A percentile compares a stretch with the other conserved stretches of the same genome.
phyloP scores from a whole-genome alignment of 2,329 filamentous ascomycete species.

The Escovopsis sp. region DNA sequence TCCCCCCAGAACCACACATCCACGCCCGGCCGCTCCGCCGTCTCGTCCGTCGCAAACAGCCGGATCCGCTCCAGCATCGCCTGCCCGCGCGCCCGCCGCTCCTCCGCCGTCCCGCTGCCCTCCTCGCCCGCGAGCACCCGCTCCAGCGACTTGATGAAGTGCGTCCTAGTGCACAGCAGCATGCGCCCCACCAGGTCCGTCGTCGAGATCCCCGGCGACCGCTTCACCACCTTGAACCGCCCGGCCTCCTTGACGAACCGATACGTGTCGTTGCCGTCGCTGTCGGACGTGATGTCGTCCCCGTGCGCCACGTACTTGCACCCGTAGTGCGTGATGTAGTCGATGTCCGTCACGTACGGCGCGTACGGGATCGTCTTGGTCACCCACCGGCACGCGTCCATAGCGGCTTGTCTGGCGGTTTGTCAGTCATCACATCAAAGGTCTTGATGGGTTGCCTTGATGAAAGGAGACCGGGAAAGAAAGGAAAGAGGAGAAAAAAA shows the following conservation, averaged over 20 bases:
- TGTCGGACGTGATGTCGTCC: slow-evolving; percentile 93
- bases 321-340: slow-evolving; percentile 90
- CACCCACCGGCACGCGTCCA: slow-evolving; percentile 90
- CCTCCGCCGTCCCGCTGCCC: slow-evolving; percentile 52
- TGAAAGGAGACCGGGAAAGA: slow-evolving; percentile 1
- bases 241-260: slow-evolving; percentile 90
- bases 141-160: slow-evolving; percentile 76
- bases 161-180: slow-evolving; percentile 85
- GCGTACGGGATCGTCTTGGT: slow-evolving; percentile 70
- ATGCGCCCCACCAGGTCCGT: slow-evolving; percentile 97
- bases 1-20: slow-evolving; percentile 75
- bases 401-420: slow-evolving; percentile 41
- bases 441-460: not conserved
- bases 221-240: slow-evolving; percentile 91
- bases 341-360: slow-evolving; percentile 85
- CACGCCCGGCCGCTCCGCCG: slow-evolving; percentile 60
- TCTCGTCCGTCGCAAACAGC: slow-evolving; percentile 79
- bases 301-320: slow-evolving; percentile 94
- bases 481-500: not conserved
- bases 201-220: slow-evolving; percentile 90
- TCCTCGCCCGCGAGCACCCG: slow-evolving; percentile 54
- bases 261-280: slow-evolving; percentile 89
- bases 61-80: slow-evolving; percentile 64
- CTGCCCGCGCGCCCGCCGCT: slow-evolving; percentile 45
- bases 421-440: slow-evolving; percentile 37